These are phyloP conservation scores for Prosopis cineraria DNA, from an alignment of 306 rosid species.

Conservation along the genomic window DNA sequence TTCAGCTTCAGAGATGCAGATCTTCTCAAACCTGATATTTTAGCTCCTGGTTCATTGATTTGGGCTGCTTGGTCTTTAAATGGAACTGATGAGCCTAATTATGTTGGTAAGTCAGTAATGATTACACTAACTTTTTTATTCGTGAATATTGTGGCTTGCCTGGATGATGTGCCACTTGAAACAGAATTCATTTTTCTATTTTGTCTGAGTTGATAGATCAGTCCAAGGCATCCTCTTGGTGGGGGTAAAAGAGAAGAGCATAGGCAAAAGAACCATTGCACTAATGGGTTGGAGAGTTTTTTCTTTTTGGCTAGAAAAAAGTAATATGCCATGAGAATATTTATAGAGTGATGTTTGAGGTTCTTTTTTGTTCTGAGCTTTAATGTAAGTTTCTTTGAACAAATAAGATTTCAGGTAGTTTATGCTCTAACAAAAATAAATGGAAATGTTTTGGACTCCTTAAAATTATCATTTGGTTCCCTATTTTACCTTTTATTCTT, in stretches of 20 bases:
- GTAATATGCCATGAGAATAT: background rate
- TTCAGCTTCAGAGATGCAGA: slow-evolving; percentile 93
- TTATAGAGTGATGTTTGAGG: slow-evolving; percentile 21
- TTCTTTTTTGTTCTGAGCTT: slow-evolving; percentile 25
- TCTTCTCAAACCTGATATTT: slow-evolving; percentile 96
- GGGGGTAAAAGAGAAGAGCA: background rate
- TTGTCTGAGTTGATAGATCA: background rate
- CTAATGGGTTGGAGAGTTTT: background rate
- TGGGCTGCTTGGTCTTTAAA: slow-evolving; percentile 99
- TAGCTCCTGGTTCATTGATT: slow-evolving; percentile 95
- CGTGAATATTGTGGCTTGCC: slow-evolving; percentile 21
- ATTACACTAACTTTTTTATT: slow-evolving; percentile 11
- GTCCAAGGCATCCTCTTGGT: slow-evolving; percentile 7
- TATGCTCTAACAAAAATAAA: background rate
- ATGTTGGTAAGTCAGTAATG: slow-evolving; percentile 68
- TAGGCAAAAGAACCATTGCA: background rate
- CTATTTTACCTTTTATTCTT: background rate
- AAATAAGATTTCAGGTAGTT: slow-evolving; percentile 6
- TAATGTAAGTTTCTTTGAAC: background rate
- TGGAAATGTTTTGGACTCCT: background rate
- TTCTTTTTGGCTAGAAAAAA: background rate
- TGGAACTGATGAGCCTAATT: slow-evolving; percentile 95
- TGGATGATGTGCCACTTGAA: slow-evolving; percentile 1
- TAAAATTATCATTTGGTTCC: slow-evolving; percentile 14
- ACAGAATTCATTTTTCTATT: background rate